Evolutionary conservation across 257 asterid genomes (phyloP), one percentile per base, ranked within the genome.

Genomic region (Jaltomata sinuosa): DNA sequence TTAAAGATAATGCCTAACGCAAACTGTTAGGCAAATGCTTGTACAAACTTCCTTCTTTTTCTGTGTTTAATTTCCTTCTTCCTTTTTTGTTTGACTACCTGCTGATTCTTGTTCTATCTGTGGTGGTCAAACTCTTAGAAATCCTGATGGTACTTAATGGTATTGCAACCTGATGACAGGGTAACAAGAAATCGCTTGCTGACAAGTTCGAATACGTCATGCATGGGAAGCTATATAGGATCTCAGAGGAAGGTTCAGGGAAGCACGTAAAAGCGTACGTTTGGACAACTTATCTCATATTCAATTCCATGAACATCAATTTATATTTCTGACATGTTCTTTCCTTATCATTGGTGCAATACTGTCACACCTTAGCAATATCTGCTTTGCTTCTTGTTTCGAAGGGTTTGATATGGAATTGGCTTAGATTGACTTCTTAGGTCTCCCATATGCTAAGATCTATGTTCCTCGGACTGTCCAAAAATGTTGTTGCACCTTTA

Each of bases 191-290:
- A 84, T 91, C 97, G 40, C 94, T 94, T 61, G 99, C 98, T 40
- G 99, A 96, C 85, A 88, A 92, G 87, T 95, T 90, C 38, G 99
- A 96, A 84, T 96, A 96, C 78, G 98, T 96, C 76, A 96, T 96
- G 98, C 98, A 92, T 79, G 99, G 99, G 68, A 96, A 94, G 85
- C 80, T 96, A 68, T 94, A 96, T 91, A 92, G 92, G 85, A 91
- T 96, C 85, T 89, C 96, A 0, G 99, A 96, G 89, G 95, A 93
- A 80, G 85, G 91, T 36, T 85, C 86, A 50, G 89, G 89, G 55
- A 85, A 86, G 86, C 93, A 91, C 36, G 91, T 87, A 40, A 93
- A 92, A 92, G 97, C 97, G 99, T 94, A 93, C 1, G 98, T 87
- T 80, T 85, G 57, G 54, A 25, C 80, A 5, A 36, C 55, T n/a